Percentiles rank a stretch among this genome's conserved stretches.
Evolutionary conservation across 805 yeast genomes (phyloP).

Genomic region (Ogataea trehaloabstinens): DNA sequence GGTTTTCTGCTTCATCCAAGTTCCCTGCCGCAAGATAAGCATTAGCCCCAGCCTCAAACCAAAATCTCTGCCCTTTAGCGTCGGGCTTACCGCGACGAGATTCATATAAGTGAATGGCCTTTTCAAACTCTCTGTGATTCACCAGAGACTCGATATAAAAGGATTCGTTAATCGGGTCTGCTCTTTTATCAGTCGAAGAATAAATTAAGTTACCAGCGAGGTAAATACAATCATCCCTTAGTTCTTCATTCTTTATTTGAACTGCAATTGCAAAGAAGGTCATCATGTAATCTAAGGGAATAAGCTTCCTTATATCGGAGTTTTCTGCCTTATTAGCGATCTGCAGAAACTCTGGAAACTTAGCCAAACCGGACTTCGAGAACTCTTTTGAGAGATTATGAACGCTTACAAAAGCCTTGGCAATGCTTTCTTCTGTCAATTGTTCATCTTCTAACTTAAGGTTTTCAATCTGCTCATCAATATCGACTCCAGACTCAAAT

Average conservation of each 20-base stretch:
- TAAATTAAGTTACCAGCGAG: constrained; percentile 45
- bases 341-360: constrained; percentile 24
- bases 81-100: constrained; percentile 34
- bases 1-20: constrained; percentile 35
- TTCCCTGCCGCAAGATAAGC: constrained; percentile 36
- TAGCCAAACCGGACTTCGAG: constrained; percentile 20
- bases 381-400: constrained; percentile 20
- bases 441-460: constrained; percentile 7
- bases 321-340: constrained; percentile 19
- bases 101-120: constrained; percentile 38
- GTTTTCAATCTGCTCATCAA: constrained; percentile 9
- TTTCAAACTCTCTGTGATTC: constrained; percentile 29
- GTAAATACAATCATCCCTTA: constrained; percentile 35
- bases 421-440: constrained; percentile 20
- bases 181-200: constrained; percentile 37
- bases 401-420: constrained; percentile 22
- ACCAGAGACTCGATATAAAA: constrained; percentile 46
- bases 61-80: constrained; percentile 42
- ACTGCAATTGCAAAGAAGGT: constrained; percentile 42
- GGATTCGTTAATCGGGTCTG: constrained; percentile 52
- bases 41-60: constrained; percentile 50
- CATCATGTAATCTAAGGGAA: constrained; percentile 36
- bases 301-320: constrained; percentile 13
- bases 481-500: constrained; percentile 3
- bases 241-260: constrained; percentile 32